Base-by-base conservation (phyloP, 768 basidiomycete species). In the Tephrocybe sp. region DNA sequence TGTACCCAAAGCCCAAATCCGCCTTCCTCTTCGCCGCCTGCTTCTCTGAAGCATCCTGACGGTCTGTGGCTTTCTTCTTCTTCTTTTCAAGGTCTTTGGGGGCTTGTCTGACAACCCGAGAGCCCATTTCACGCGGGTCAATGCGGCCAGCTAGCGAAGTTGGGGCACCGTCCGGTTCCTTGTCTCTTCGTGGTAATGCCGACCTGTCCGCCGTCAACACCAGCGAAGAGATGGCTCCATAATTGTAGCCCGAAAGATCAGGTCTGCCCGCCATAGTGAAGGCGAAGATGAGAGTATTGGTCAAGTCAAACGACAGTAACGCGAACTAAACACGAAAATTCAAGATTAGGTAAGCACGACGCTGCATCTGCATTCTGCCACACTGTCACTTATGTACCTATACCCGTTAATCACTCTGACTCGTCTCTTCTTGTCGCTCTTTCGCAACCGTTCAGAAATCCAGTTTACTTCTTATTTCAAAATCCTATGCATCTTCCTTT, bases 151-250 rank as follows among this genome's bases (percentile, higher is more conserved):
- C 88, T 28, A 98, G 84, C 2, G 94, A 87, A 14, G 95, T 95
- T 9, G 95, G 91, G 7, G 93, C 92, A 56, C 97, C 96, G 75
- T 97, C 94, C 6, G 95, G 95, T 67, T 99, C 96, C 73, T 90
- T 90, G 78, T 95, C 92, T 56, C 94, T 79, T 41, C 93, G 80
- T 17, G 90, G 90, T 45, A 93, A 72, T 1, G 78, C 80, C 45
- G 89, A 88, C 48, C 86, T 77, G 72, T 92, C 88, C 11, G 96
- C 92, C n/a, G 90, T 94, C 63, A 98, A 78, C 39, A 98, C 96
- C 38, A 98, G 81, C 18, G 92, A 94, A 24, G 93, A 93, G 65
- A 98, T 95, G 48, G 91, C 91, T 40, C 88, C 85, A 79, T 98
- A 98, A 76, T 97, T 97, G 83, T 94, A 98, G 38, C 84, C 85